These are phyloP conservation scores for Hemileccinum rubropunctum DNA, from an alignment of 768 basidiomycete species.

Conservation along the genomic window DNA sequence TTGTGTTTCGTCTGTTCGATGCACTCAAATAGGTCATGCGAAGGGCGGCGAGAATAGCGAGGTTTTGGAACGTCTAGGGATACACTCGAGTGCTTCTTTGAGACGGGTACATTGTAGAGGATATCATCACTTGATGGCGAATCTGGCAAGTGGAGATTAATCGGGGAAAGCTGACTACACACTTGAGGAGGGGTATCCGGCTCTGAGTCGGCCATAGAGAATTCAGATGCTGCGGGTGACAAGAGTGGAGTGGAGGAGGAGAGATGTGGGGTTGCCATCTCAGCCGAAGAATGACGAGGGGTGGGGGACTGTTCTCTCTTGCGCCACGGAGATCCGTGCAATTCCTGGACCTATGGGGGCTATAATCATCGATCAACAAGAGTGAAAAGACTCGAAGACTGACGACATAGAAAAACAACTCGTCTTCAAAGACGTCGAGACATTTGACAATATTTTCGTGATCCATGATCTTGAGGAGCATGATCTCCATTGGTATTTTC, in stretches of 20 bases:
- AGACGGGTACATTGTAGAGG: conserved; percentile 3
- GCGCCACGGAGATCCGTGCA: conserved; percentile 90
- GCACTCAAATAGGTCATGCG: conserved; percentile 93
- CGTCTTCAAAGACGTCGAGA: conserved; percentile 82
- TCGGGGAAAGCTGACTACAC: conserved; percentile 22
- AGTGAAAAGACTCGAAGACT: conserved; percentile 25
- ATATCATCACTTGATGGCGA: conserved; percentile 10
- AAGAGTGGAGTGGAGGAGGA: conserved; percentile 49
- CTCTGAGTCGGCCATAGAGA: conserved; percentile 43
- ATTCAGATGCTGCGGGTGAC: conserved; percentile 53
- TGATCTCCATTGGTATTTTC: conserved; percentile 76
- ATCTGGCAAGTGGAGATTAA: conserved; percentile 17
- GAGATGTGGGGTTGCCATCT: conserved; percentile 20
- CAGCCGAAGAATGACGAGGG: conserved; percentile 24
- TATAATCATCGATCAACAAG: conserved; percentile 1
- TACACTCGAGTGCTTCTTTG: conserved; percentile 10
- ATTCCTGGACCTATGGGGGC: conserved; percentile 71
- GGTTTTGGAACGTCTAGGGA: conserved; percentile 31
- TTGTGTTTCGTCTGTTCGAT: conserved; percentile 85
- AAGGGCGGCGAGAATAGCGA: conserved; percentile 65
- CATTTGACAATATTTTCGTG: conserved; percentile 85
- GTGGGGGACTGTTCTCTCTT: conserved; percentile 38
- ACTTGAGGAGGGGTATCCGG: conserved; percentile 43
- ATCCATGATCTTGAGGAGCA: conserved; percentile 67
- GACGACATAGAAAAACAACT: conserved; percentile 84